Conservation (phyloP, 2,329 filamentous ascomycete genomes). For the Calonectria multiphialidica region DNA sequence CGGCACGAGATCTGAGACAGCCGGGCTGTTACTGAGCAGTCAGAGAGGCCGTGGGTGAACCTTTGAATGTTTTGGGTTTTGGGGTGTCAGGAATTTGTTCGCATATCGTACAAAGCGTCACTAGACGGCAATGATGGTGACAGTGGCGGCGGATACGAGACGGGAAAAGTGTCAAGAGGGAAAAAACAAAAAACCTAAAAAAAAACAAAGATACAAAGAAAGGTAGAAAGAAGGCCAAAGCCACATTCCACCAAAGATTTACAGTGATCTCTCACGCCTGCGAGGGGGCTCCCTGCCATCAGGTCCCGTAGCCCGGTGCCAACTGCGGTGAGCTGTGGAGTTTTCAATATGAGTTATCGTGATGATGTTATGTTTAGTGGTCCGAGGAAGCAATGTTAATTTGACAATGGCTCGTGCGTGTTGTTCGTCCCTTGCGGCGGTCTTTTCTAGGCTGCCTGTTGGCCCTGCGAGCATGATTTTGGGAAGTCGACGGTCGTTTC, state of each 20-base stretch:
- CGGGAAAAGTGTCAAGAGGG: neutral
- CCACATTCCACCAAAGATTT: constrained; percentile 2
- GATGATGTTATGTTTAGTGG: constrained; percentile 34
- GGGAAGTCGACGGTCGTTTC: constrained; percentile 29
- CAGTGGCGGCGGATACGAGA: neutral
- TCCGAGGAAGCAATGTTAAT: constrained; percentile 9
- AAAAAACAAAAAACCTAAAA: neutral
- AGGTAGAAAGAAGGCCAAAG: neutral
- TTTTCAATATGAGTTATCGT: constrained; percentile 17
- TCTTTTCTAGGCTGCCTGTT: neutral
- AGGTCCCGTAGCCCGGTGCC: constrained; percentile 1
- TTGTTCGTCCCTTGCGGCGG: constrained; percentile 27
- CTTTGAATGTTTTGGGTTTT: constrained; percentile 8
- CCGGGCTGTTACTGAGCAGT: neutral
- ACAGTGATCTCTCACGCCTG: neutral
- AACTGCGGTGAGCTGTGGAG: constrained; percentile 11
- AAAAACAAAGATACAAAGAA: neutral
- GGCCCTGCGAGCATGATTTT: constrained; percentile 23
- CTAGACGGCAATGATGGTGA: neutral
- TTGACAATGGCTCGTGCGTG: constrained; percentile 36
- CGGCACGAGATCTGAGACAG: constrained; percentile 18
- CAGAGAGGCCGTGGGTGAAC: neutral
- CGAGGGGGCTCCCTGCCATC: constrained; percentile 5
- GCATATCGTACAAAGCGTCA: neutral
- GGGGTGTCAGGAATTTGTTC: neutral